Percentiles rank a stretch among this genome's conserved stretches.
phyloP scores from a whole-genome alignment of 768 basidiomycete genomes.

The Galerina sulciceps region DNA sequence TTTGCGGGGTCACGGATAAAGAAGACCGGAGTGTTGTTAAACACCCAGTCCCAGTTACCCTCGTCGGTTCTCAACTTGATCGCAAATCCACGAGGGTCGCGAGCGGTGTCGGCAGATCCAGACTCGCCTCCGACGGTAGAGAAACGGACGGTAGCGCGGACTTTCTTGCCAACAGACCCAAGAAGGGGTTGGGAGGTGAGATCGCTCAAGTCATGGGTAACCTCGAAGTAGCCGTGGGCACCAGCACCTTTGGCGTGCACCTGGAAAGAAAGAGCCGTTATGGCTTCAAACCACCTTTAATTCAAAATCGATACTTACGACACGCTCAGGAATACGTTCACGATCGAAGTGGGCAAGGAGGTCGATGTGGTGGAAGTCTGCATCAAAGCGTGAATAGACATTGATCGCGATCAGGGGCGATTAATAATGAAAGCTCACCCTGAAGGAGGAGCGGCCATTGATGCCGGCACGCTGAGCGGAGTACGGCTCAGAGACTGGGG shows the following conservation, averaged over 20 bases:
- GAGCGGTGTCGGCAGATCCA: conserved; percentile 90
- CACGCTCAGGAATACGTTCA: conserved; percentile 95
- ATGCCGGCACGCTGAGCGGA: conserved; percentile 75
- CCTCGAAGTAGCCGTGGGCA: conserved; percentile 92
- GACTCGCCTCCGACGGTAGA: conserved; percentile 91
- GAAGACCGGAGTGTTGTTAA: conserved; percentile 93
- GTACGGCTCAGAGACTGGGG: conserved; percentile 77
- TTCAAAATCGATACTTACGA: conserved; percentile 49
- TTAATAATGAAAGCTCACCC: conserved; percentile 46
- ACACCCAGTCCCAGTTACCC: conserved; percentile 92
- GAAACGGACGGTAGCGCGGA: conserved; percentile 82
- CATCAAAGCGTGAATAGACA: conserved; percentile 7
- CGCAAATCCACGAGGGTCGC: conserved; percentile 94
- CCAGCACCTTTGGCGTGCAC: conserved; percentile 93
- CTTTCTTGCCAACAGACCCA: conserved; percentile 66
- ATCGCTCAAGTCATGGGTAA: conserved; percentile 85
- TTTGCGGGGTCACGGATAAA: conserved; percentile 86
- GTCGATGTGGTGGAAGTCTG: conserved; percentile 90
- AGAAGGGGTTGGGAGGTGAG: conserved; percentile 76
- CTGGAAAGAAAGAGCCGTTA: conserved; percentile 44
- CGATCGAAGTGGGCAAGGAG: conserved; percentile 91
- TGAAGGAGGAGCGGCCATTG: conserved; percentile 85
- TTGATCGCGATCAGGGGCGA: conserved; percentile 7
- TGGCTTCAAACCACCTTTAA: conserved; percentile 13
- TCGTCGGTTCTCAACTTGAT: conserved; percentile 87